Evolutionary conservation across 2,329 filamentous ascomycete species (phyloP), one percentile per base, ranked within the genome.

Genomic region (Blastomyces gilchristii): DNA sequence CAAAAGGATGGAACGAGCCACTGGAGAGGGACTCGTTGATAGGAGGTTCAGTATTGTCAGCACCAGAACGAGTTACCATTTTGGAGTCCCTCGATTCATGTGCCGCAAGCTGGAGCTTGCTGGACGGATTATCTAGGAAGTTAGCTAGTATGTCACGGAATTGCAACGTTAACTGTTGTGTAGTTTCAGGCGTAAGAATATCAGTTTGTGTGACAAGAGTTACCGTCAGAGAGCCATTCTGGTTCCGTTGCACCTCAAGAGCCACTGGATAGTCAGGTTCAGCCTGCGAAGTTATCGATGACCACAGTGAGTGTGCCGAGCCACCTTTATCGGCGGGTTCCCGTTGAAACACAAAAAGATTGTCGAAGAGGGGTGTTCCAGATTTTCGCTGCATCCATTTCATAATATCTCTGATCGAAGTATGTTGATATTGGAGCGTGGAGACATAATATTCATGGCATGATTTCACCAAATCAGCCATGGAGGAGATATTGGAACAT

Each of bases 291-390:
- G 83, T 78, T 1, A 81, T 64, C 11, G 82, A 69, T 0, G 74
- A 76, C 87, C 90, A 92, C 0, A 85, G 67, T 0, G 68, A 62
- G 2, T 74, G 62, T 68, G 3, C 72, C 66, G n/a, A 57, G 3
- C 64, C 63, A 61, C 69, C 70, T 0, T 64, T 53, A 0, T 69
- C 63, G 0, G 69, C 63, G 0, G 70, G 65, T 2, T 83, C 77
- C 45, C 82, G 79, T 69, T 95, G 89, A 71, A 93, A 96, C 0
- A 91, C 88, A 68, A 97, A 95, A 0, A 97, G 77, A 0, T 82
- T 87, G 0, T 96, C 88, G 70, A 97, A 96, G 2, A 93, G 75
- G 0, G 83, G 79, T 12, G 28, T 73, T n/a, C 75, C 75, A 0
- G 76, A 77, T 3, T 81, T 81, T 4, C 79, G 77, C 0, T 82